Evolutionary conservation across 2,329 filamentous ascomycete genomes (phyloP), one percentile per base, ranked within the genome.

Genomic region (Salinomyces thailandicus): DNA sequence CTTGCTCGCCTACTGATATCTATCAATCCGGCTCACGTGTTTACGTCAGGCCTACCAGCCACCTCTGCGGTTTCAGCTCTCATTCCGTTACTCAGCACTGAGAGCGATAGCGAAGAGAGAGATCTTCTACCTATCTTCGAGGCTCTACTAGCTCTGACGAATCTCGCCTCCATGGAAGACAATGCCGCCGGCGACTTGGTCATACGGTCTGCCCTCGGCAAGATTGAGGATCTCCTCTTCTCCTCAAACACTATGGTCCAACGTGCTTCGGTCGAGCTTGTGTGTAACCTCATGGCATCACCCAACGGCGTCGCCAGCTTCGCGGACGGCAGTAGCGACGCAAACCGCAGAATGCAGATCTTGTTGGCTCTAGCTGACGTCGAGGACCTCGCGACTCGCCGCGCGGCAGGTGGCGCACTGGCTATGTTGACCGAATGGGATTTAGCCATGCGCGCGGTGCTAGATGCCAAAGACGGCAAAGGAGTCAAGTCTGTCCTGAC

Each of bases 81-180:
- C 1, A 62, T 82, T 5, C 77, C 75, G 14, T 80, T 96, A 36
- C 71, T 96, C 12, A 73, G 77, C 5, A 75, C 82, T 34, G 72
- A 77, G 34, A 72, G 75, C 5, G 61, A 54, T 16, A 62, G 65
- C 39, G 66, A 69, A 36, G 74, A 75, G 1, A 75, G 80, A 35
- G 83, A 94, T 57, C 73, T 96, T 11, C 72, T 98, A 0, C 86
- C 91, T 0, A 79, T 82, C 0, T 98, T 96, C 49, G 91, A 98
- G 61, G 73, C 81, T 1, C 72, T 98, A 6, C 81, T 96, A 58
- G 89, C 91, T 0, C 73, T 98, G 22, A 96, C 91, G 0, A 98
- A 98, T 50, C 73, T 98, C 5, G 91, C 89, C 0, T 93, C 85
- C 0, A 59, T 66, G 33, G 80, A 87, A 36, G 72, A 80, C 28